These are phyloP conservation scores for Nigrospora oryzae DNA, from an alignment of 2,329 filamentous ascomycete species.

Conservation along the genomic window DNA sequence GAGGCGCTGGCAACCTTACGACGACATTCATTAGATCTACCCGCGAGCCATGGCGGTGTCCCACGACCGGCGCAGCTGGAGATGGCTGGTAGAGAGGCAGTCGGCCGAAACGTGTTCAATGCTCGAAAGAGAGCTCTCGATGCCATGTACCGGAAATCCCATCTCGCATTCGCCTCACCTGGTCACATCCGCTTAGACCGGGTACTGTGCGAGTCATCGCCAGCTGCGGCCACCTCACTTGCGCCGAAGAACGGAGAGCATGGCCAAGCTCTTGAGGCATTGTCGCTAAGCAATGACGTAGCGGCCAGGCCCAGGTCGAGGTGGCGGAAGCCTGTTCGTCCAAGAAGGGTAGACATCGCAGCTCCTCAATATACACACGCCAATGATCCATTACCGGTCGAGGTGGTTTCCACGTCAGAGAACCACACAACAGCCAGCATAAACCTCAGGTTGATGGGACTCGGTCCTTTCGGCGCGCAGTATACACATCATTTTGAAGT, in stretches of 20 bases:
- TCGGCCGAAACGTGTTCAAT: slow-evolving; percentile 32
- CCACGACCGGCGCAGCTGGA: slow-evolving; percentile 49
- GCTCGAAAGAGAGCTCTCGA: slow-evolving; percentile 47
- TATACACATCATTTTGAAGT: slow-evolving; percentile 57
- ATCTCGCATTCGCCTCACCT: slow-evolving; percentile 14
- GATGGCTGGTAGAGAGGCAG: slow-evolving; percentile 26
- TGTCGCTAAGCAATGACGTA: too few species aligned
- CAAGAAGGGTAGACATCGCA: slow-evolving; percentile 36
- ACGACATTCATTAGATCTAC: background rate
- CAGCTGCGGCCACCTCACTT: too few species aligned
- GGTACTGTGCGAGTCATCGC: slow-evolving; percentile 13
- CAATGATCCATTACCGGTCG: slow-evolving; percentile 38
- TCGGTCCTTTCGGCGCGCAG: slow-evolving; percentile 51
- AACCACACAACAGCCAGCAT: background rate
- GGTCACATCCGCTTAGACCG: slow-evolving; percentile 25
- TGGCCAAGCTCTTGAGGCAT: too few species aligned
- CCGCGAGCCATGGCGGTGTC: slow-evolving; percentile 1
- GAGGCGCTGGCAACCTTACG: too few species aligned
- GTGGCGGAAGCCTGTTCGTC: slow-evolving; percentile 33
- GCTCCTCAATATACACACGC: slow-evolving; percentile 45
- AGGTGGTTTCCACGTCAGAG: slow-evolving; percentile 8
- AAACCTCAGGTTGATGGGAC: slow-evolving; percentile 35
- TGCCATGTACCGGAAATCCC: slow-evolving; percentile 37
- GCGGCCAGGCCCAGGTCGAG: slow-evolving; percentile 4
- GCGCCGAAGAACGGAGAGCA: too few species aligned